Evolutionary conservation across 805 yeast genomes (phyloP).

Genomic region (Aciculoconidium aculeatum): DNA sequence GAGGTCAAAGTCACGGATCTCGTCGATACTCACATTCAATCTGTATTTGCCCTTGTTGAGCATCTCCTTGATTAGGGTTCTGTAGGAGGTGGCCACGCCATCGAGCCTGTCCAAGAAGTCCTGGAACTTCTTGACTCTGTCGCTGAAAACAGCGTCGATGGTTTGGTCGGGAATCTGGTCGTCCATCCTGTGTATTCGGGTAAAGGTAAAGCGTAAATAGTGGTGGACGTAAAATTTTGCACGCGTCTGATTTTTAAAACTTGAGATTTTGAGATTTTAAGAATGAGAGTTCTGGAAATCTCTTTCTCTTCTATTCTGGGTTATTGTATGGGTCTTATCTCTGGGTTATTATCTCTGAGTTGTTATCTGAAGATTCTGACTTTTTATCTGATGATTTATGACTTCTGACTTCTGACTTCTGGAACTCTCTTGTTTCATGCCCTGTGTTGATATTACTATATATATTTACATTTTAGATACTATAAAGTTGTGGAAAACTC

Average conservation of each 20-base stretch:
- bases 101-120: slow-evolving; percentile 65
- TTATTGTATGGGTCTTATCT: no score
- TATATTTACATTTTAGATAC: no score
- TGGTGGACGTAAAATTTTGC: slow-evolving; percentile 2
- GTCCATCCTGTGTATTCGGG: slow-evolving; percentile 13
- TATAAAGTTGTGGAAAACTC: no score
- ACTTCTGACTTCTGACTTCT: no score
- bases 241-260: slow-evolving; percentile 7
- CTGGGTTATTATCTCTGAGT: no score
- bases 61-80: slow-evolving; percentile 67
- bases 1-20: slow-evolving; percentile 75
- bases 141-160: slow-evolving; percentile 54
- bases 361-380: no score
- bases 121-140: slow-evolving; percentile 81
- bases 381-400: no score
- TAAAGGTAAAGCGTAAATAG: slow-evolving; percentile 3
- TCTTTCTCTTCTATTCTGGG: not conserved
- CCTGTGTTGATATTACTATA: no score
- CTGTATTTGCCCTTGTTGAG: slow-evolving; percentile 61
- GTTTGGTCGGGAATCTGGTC: slow-evolving; percentile 25
- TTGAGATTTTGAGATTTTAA: not conserved
- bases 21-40: slow-evolving; percentile 75
- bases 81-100: slow-evolving; percentile 55
- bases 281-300: not conserved
- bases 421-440: no score